These are phyloP conservation scores for Penicillium sp. DNA, from an alignment of 2,329 filamentous ascomycete genomes.

Conservation along the genomic window DNA sequence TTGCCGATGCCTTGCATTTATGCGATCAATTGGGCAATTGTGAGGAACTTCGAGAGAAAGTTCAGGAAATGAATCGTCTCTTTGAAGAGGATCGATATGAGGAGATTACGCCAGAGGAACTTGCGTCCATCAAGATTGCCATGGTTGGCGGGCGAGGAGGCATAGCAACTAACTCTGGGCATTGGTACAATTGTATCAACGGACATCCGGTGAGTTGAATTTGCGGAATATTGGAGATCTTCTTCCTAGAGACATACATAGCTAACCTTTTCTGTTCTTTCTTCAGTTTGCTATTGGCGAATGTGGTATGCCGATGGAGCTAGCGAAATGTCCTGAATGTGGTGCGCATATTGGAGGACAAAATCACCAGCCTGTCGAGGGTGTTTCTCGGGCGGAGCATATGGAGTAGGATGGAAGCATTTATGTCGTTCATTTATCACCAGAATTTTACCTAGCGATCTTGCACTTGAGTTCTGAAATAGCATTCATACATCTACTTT, in stretches of 20 bases:
- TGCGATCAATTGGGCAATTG: constrained; percentile 3
- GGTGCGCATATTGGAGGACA: constrained; percentile 7
- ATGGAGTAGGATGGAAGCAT: constrained; percentile 6
- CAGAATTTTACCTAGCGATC: background rate
- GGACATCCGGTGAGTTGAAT: constrained; percentile 11
- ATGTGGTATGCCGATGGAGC: constrained; percentile 31
- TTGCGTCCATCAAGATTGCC: constrained; percentile 8
- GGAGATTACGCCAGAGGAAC: constrained; percentile 6
- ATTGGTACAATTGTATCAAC: constrained; percentile 15
- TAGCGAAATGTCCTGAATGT: constrained; percentile 22
- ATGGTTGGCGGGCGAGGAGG: constrained; percentile 10
- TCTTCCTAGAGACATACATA: background rate
- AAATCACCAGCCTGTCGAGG: constrained; percentile 2
- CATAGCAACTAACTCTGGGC: constrained; percentile 12
- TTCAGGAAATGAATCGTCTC: constrained; percentile 3
- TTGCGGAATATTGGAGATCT: background rate
- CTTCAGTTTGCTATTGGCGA: constrained; percentile 28
- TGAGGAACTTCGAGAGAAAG: constrained; percentile 2
- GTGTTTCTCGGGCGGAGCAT: constrained; percentile 5
- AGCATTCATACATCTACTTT: background rate
- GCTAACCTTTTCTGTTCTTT: background rate
- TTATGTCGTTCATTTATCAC: background rate
- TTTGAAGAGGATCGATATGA: constrained; percentile 5
- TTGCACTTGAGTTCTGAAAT: background rate
- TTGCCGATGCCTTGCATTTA: background rate